Evolutionary conservation across 2,329 filamentous ascomycete species (phyloP), one percentile per base, ranked within the genome.

Genomic region (Curvularia spicifera): DNA sequence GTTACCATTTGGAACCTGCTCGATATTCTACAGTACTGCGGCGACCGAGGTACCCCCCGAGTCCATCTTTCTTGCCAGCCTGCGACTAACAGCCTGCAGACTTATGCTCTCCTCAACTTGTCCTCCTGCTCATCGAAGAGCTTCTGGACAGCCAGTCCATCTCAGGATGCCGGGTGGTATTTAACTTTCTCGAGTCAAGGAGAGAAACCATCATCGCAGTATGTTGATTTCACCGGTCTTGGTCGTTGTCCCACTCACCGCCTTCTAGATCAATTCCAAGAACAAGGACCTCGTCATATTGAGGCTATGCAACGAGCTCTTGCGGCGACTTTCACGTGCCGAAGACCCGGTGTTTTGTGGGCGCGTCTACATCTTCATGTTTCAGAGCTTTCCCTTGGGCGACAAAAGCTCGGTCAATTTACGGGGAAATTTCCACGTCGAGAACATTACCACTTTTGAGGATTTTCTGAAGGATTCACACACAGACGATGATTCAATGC

Each of bases 331-430:
- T 2, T 98, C 95, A n/a, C 87, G 95, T 56, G 94, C 95, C 4
- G 93, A 98, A 75, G 95, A 99, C 76, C 96, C 95, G 0, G 93
- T 96, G 0, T 99, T 99, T 74, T 99, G 95, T 72, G 95, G 95
- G 15, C 87, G 95, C 39, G 95, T 99, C 26, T 98, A 98, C 77
- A 97, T 99, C 64, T 99, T 97, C 77, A 87, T 99, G 73, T 99
- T 98, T 77, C 95, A 99, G 76, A 96, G 93, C 76, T 98, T 99
- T 71, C 95, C 95, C 1, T 83, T 99, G 0, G 94, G 94, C 31
- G 96, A 99, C 78, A 95, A 94, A 75, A 98, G 95, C 75, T 97
- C 95, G 0, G 95, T 99, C 49, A 99, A 99, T 72, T 83, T 98
- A 39, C 87, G 95, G 51, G 95, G 95, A 67, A 94, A 98, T 79